Evolutionary conservation across 345 rosid genomes (phyloP), one percentile per base, ranked within the genome.

Genomic region (Gossypium herbaceum): DNA sequence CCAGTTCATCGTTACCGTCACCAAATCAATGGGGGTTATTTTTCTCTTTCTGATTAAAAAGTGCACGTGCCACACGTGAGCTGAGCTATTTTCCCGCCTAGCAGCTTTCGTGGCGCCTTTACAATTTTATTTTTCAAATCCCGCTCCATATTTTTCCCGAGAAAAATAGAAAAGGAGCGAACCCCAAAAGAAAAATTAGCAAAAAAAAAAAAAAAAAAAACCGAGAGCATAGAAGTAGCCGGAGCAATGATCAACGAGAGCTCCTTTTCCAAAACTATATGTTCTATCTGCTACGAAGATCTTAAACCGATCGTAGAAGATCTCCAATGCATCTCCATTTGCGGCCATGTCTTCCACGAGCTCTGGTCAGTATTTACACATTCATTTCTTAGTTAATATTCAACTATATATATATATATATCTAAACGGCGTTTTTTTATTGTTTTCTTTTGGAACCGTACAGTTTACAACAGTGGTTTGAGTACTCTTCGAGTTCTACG

Each of bases 381-480:
- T 2, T 44, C 20, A n/a, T 54, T 41, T 43, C 25, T 67, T 54
- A 50, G 41, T 34, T 20, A 50, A 15, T 12, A 2, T 73, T 13
- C 10, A 44, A 1, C 1, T 20, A 20, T 20, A 73, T 0, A 29
- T 0, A 25, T 9, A 9, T 59, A 45, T 25, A 22, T 57, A 54
- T 50, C 15, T 67, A 17, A 60, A 82, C 20, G 22, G n/a, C 13
- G 62, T 57, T 57, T 10, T 0, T 44, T 20, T 5, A 34, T 34
- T 34, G 6, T 34, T 20, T 70, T 61, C 11, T 57, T 39, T 51
- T 56, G 72, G 72, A 81, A 84, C 75, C 80, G 24, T 79, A 47
- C 9, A 96, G 97, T 80, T 80, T 93, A 82, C 99, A 93, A 82
- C 97, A 93, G 77, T 93, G 99, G 99, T 96, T 96, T 78, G 99